These are phyloP conservation scores for Hura crepitans DNA, from an alignment of 441 rosid species.

Conservation along the genomic window DNA sequence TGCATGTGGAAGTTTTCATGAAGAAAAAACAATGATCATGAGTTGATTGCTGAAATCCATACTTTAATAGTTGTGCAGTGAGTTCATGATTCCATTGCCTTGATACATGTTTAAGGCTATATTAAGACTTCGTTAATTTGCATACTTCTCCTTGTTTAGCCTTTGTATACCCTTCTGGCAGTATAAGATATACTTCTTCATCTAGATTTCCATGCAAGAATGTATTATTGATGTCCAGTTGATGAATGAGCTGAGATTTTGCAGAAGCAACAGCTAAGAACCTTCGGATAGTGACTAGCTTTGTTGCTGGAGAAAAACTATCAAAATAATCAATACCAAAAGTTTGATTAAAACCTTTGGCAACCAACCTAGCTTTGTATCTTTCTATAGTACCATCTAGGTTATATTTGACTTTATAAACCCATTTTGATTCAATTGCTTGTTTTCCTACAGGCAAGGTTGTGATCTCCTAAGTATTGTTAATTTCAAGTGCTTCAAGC, in stretches of 20 bases:
- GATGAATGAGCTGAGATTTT: no score
- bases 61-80: neutral
- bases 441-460: neutral
- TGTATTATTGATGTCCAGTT: neutral
- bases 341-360: neutral
- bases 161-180: neutral
- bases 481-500: neutral
- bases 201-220: neutral
- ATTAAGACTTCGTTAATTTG: neutral
- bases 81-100: neutral
- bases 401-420: neutral
- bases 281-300: neutral
- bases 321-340: neutral
- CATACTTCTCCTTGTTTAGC: neutral
- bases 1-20: neutral
- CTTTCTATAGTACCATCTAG: neutral
- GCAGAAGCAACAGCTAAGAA: neutral
- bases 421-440: neutral
- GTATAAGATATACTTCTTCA: neutral
- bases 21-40: neutral
- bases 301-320: neutral
- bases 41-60: neutral
- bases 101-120: neutral
- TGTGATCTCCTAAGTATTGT: neutral
- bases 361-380: neutral